These are phyloP conservation scores for Cymbopogon flexuosus DNA, from an alignment of 202 grass and related monocot species.

Conservation along the genomic window DNA sequence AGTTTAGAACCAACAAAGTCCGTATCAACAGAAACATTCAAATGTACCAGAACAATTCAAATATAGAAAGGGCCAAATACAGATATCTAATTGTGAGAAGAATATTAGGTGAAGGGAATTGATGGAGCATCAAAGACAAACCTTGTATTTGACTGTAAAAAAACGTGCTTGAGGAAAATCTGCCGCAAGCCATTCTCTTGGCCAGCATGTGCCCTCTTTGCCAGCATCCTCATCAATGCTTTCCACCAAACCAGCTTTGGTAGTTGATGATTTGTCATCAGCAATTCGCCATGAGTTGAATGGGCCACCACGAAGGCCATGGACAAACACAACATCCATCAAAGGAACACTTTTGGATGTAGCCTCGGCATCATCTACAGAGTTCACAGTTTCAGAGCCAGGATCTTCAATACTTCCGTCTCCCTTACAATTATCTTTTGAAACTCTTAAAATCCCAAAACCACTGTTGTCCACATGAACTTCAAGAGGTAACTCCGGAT, in stretches of 20 bases:
- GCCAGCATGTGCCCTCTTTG: conserved; percentile 93
- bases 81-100: conserved; percentile 2
- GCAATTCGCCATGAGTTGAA: conserved; percentile 98
- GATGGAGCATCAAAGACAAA: conserved; percentile 32
- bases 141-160: conserved; percentile 94
- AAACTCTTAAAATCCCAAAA: conserved; percentile 32
- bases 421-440: conserved; percentile 36
- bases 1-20: conserved; percentile 25
- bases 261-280: conserved; percentile 94
- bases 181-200: conserved; percentile 85
- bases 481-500: conserved; percentile 68
- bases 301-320: conserved; percentile 87
- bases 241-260: conserved; percentile 89
- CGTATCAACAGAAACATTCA: background rate
- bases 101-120: background rate
- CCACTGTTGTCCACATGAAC: conserved; percentile 49
- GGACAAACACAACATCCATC: conserved; percentile 89
- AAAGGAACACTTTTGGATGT: conserved; percentile 31
- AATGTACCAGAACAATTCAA: background rate
- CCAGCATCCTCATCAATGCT: conserved; percentile 93
- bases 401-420: conserved; percentile 22
- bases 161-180: conserved; percentile 88
- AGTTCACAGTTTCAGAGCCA: conserved; percentile 21
- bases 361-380: conserved; percentile 18
- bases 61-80: background rate